Percentiles rank a stretch among this genome's conserved stretches.
phyloP scores from a whole-genome alignment of 78 protist genomes.

The Cavenderia fasciculata region DNA sequence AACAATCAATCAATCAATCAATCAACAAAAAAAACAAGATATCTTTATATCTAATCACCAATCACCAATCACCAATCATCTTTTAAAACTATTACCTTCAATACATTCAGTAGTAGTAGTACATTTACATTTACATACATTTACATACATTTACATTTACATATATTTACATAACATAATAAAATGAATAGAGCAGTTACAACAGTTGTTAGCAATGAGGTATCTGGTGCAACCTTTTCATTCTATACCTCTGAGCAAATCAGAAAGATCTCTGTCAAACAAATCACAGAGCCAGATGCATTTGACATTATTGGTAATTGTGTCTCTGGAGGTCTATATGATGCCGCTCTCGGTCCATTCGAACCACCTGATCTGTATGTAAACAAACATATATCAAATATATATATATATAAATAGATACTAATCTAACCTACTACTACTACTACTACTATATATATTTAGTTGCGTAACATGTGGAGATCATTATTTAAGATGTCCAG shows the following conservation, averaged over 20 bases:
- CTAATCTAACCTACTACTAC: neutral
- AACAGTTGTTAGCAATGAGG: conserved; percentile 44
- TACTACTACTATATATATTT: neutral
- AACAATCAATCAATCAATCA: too few species aligned
- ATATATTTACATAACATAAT: too few species aligned
- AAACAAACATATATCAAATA: neutral
- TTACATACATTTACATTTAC: too few species aligned
- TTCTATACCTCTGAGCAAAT: conserved; percentile 81
- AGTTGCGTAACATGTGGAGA: conserved; percentile 92
- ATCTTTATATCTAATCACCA: too few species aligned
- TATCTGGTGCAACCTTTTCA: conserved; percentile 57
- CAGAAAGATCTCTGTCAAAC: conserved; percentile 54
- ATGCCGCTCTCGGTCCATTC: conserved; percentile 93
- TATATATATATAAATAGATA: neutral
- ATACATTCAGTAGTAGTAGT: too few species aligned
- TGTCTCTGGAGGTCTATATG: conserved; percentile 91
- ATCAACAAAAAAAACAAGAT: too few species aligned
- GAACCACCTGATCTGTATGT: conserved; percentile 58
- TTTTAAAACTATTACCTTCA: too few species aligned
- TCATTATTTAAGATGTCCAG: conserved; percentile 91
- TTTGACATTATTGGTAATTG: conserved; percentile 82
- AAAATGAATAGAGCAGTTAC: too few species aligned
- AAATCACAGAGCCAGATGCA: conserved; percentile 74
- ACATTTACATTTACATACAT: too few species aligned
- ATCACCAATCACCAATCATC: too few species aligned